Conservation (phyloP, 2,329 filamentous ascomycete species). For the Arthrobotrys pseudoclavata region DNA sequence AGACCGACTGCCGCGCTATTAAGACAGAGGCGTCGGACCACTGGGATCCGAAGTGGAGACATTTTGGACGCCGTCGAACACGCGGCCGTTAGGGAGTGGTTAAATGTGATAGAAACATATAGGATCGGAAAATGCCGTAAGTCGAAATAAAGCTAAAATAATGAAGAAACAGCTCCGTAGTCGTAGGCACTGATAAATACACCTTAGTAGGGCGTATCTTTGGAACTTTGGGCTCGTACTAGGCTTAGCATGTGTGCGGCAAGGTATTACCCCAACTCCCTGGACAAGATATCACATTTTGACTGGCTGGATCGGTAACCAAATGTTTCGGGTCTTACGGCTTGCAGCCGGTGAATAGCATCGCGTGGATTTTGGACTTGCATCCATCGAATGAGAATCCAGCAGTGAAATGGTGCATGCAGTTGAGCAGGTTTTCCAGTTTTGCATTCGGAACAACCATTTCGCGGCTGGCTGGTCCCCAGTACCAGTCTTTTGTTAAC, state of each 20-base stretch:
- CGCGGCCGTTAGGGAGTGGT: constrained; percentile 32
- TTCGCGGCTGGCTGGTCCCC: constrained; percentile 7
- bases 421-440: neutral
- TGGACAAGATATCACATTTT: constrained; percentile 18
- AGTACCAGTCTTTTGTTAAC: neutral
- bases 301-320: constrained; percentile 20
- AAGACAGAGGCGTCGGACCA: constrained; percentile 25
- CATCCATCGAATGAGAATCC: neutral
- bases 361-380: constrained; percentile 6
- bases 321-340: constrained; percentile 10
- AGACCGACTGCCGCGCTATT: constrained; percentile 28
- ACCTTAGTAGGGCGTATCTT: neutral
- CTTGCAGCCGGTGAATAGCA: constrained; percentile 17
- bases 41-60: neutral
- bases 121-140: constrained; percentile 11
- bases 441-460: neutral
- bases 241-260: constrained; percentile 16
- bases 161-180: neutral
- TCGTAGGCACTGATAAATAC: neutral
- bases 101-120: neutral
- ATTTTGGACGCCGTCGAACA: constrained; percentile 4
- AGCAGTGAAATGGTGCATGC: neutral
- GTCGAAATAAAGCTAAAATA: neutral
- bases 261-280: constrained; percentile 16
- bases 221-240: neutral